phyloP scores from a whole-genome alignment of 257 asterid species.

The Salvia miltiorrhiza region DNA sequence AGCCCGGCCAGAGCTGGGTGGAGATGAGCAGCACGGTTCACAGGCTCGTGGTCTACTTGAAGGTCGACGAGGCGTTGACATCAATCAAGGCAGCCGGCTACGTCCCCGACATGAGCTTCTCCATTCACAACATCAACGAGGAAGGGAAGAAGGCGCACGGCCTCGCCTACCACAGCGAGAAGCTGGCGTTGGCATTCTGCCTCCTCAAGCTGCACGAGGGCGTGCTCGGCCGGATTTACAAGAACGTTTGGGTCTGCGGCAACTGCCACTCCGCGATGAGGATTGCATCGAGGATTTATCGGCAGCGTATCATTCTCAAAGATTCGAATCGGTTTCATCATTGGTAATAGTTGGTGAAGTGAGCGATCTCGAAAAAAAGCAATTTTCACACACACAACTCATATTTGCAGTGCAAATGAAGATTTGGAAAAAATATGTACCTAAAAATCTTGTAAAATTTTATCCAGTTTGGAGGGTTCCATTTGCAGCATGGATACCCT shows the following conservation, averaged over 20 bases:
- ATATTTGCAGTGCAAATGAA: not conserved
- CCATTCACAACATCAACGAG: conserved; percentile 73
- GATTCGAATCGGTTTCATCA: conserved; percentile 66
- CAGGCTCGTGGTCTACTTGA: conserved; percentile 45
- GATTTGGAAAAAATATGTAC: conserved; percentile 2
- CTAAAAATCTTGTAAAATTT: conserved; percentile 15
- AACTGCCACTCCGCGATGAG: conserved; percentile 77
- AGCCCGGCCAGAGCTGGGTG: conserved; percentile 78
- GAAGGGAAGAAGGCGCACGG: conserved; percentile 47
- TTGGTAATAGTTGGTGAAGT: too few relatives aligned
- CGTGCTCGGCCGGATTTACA: conserved; percentile 48
- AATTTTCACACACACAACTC: not conserved
- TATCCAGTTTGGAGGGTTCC: conserved; percentile 24
- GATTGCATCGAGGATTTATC: conserved; percentile 44
- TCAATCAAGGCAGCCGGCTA: conserved; percentile 61
- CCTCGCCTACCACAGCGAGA: conserved; percentile 72
- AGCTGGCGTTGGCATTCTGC: conserved; percentile 73
- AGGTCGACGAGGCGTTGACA: conserved; percentile 43
- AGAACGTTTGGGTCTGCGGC: conserved; percentile 72
- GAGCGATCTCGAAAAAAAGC: too few relatives aligned
- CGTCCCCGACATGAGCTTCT: conserved; percentile 54
- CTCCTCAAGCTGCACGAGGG: conserved; percentile 47
- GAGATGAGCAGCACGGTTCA: conserved; percentile 46
- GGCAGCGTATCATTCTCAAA: conserved; percentile 44
- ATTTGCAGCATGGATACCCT: conserved; percentile 8